Percentiles rank a stretch among this genome's conserved stretches.
phyloP scores from a whole-genome alignment of 2,329 filamentous ascomycete species.

The Coniochaeta sp. region DNA sequence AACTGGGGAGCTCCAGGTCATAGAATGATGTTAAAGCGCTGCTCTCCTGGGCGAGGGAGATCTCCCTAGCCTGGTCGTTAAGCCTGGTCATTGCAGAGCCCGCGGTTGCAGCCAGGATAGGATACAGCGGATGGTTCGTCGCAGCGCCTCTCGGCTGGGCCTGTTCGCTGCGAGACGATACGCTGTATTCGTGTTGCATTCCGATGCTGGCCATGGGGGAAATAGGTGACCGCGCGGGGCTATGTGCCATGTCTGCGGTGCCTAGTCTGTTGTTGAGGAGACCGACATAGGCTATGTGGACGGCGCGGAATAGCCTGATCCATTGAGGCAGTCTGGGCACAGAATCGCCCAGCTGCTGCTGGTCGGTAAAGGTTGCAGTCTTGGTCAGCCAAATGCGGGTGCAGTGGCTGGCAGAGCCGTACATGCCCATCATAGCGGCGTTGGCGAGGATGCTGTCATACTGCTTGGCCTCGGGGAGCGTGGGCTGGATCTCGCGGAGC shows the following conservation, averaged over 20 bases:
- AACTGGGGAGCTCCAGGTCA: not conserved
- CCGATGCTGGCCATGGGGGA: not conserved
- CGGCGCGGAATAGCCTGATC: conserved; percentile 29
- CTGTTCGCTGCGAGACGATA: not conserved
- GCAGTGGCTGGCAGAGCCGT: conserved; percentile 28
- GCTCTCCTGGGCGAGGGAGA: not conserved
- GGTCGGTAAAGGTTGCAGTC: conserved; percentile 10
- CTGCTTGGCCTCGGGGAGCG: conserved; percentile 19
- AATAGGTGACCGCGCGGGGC: conserved; percentile 1
- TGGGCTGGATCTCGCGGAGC: conserved; percentile 26
- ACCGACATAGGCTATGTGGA: conserved; percentile 23
- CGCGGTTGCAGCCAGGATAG: conserved; percentile 14
- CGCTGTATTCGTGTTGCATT: not conserved
- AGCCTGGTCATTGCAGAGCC: conserved; percentile 8
- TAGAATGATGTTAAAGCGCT: not conserved
- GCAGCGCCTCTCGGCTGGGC: not conserved
- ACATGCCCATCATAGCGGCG: conserved; percentile 33
- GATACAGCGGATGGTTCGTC: conserved; percentile 7
- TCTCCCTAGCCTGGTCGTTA: conserved; percentile 7
- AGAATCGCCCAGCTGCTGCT: conserved; percentile 14
- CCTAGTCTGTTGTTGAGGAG: conserved; percentile 13
- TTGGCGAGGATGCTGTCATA: conserved; percentile 29
- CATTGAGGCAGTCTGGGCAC: conserved; percentile 26
- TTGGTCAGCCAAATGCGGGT: conserved; percentile 25
- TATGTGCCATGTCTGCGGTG: conserved; percentile 4